A percentile compares a stretch with the other conserved stretches of the same genome.
Conservation (phyloP, 768 basidiomycete genomes). For the Lactarius psammicola region DNA sequence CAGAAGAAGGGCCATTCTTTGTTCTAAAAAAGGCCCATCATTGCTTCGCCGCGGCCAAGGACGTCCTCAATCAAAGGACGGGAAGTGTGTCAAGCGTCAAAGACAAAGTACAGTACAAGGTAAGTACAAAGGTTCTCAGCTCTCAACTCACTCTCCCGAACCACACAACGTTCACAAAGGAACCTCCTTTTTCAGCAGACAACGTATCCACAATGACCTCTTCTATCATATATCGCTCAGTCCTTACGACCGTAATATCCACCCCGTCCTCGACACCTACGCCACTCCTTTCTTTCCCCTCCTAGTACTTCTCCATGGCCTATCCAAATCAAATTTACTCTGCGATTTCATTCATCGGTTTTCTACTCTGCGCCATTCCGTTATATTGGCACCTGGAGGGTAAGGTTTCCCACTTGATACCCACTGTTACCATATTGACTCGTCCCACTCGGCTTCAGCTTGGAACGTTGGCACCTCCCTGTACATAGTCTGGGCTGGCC, state of each 20-base stretch:
- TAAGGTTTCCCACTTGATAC: neutral
- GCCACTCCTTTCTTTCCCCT: neutral
- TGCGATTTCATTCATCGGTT: constrained; percentile 45
- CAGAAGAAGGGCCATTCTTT: too few species aligned
- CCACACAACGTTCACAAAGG: constrained; percentile 11
- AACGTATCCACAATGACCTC: constrained; percentile 6
- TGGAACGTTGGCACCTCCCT: constrained; percentile 71
- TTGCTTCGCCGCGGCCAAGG: neutral
- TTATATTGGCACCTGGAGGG: constrained; percentile 57
- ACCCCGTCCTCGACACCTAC: neutral
- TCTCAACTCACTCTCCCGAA: neutral
- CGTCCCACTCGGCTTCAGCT: constrained; percentile 35
- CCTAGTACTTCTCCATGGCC: neutral
- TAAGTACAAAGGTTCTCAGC: neutral
- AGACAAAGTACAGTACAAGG: neutral
- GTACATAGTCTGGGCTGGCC: constrained; percentile 65
- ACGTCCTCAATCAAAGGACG: neutral
- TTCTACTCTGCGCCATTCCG: constrained; percentile 50
- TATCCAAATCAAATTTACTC: constrained; percentile 32
- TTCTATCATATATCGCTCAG: constrained; percentile 6
- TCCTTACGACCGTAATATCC: neutral
- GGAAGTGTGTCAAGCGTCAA: neutral
- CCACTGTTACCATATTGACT: neutral
- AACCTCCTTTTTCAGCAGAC: constrained; percentile 4
- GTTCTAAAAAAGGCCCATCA: too few species aligned